A percentile compares a stretch with the other conserved stretches of the same genome.
phyloP scores from a whole-genome alignment of 371 early-diverging fungal species.

The Apophysomyces sp. region DNA sequence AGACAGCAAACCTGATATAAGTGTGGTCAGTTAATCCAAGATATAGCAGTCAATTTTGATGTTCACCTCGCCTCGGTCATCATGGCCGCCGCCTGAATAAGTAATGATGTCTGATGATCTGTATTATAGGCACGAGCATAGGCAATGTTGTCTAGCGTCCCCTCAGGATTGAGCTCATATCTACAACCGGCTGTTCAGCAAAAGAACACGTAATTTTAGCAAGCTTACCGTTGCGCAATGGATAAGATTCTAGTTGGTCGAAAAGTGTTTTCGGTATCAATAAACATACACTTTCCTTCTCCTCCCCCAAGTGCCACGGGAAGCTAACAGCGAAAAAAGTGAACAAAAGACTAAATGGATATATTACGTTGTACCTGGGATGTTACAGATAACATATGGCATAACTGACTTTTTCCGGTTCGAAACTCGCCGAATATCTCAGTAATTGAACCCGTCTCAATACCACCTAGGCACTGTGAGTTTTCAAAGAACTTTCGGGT shows the following conservation, averaged over 20 bases:
- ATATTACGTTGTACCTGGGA: constrained; percentile 86
- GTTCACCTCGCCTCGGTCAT: constrained; percentile 84
- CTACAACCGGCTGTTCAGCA: constrained; percentile 2
- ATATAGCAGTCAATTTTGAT: background rate
- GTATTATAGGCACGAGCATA: constrained; percentile 98
- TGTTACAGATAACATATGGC: constrained; percentile 98
- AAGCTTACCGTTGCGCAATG: constrained; percentile 78
- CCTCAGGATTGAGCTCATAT: constrained; percentile 84
- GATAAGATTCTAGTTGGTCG: constrained; percentile 91
- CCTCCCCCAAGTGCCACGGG: constrained; percentile 89
- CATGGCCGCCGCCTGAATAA: constrained; percentile 95
- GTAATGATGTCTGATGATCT: constrained; percentile 94
- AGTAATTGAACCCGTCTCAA: constrained; percentile 99
- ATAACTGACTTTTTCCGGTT: constrained; percentile 99
- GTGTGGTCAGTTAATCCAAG: background rate
- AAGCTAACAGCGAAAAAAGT: constrained; percentile 53
- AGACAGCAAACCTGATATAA: constrained; percentile 67
- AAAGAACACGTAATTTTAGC: background rate
- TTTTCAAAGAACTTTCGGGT: background rate
- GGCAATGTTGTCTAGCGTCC: constrained; percentile 95
- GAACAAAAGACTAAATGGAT: background rate
- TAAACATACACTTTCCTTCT: constrained; percentile 97
- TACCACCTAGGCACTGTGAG: constrained; percentile 68
- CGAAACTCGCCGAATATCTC: constrained; percentile 99
- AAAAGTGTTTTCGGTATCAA: constrained; percentile 99